Evolutionary conservation across 306 rosid species (phyloP).

Genomic region (Sindora glabra): DNA sequence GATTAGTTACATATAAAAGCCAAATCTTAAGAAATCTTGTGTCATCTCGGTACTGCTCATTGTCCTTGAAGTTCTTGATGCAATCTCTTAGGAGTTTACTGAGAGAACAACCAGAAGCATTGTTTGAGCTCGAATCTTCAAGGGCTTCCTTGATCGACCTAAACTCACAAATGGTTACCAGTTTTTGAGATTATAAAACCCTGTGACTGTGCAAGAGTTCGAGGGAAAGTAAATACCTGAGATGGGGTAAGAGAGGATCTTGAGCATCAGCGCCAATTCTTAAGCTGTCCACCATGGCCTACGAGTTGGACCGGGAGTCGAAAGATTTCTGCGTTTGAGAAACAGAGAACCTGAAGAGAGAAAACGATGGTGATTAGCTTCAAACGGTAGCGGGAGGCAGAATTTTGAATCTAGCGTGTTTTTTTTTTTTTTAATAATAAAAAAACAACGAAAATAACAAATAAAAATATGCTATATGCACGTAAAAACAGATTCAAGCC

Average conservation of each 20-base stretch:
- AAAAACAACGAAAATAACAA: too few species aligned
- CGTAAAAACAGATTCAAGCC: too few species aligned
- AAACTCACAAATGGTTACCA: background rate
- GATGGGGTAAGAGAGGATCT: slow-evolving; percentile 61
- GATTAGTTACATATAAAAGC: slow-evolving; percentile 51
- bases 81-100: slow-evolving; percentile 44
- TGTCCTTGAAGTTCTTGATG: slow-evolving; percentile 39
- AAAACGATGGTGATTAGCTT: too few species aligned
- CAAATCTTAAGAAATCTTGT: slow-evolving; percentile 76
- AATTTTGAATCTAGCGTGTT: background rate
- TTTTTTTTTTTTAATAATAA: too few species aligned
- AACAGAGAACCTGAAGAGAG: background rate
- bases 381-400: too few species aligned
- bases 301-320: background rate
- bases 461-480: too few species aligned
- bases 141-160: slow-evolving; percentile 54
- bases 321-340: background rate
- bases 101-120: slow-evolving; percentile 20
- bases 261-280: slow-evolving; percentile 6
- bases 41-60: slow-evolving; percentile 49
- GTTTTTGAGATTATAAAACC: background rate
- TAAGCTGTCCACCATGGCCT: slow-evolving; percentile 21
- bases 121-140: slow-evolving; percentile 27
- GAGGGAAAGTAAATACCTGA: slow-evolving; percentile 29
- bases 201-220: background rate